Evolutionary conservation across 805 yeast species (phyloP), one percentile per base, ranked within the genome.

Genomic region (Tetrapisispora pingtungensis): DNA sequence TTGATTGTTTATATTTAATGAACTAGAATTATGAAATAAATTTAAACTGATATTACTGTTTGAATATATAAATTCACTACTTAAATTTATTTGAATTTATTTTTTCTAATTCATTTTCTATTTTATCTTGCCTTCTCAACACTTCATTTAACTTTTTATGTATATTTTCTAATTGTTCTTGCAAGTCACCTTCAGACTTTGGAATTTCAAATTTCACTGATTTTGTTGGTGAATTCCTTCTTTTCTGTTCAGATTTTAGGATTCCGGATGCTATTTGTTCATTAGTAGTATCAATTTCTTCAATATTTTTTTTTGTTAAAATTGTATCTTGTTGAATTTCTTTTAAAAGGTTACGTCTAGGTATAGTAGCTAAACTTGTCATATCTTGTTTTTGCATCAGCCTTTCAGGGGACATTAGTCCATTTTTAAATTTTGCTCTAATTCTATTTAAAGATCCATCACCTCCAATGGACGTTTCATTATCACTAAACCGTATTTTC

Each of bases 381-480:
- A 10, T 19, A 8, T 31, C 31, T 31, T 32, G 15, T 20, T 27
- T 31, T n/a, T 30, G 35, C 14, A 13, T 39, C 10, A 42, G 22
- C 24, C 37, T 36, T 14, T 55, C 56, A 10, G 61, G 61, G 10
- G 60, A 54, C 43, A 52, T 35, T 27, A 48, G 39, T 5, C 61
- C 59, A 30, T 54, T 50, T 22, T 49, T 48, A 17, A 67, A 65
- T 36, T 59, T 55, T 1, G 61, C 53, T 39, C 61, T 46, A 17
- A 51, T 53, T 44, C 58, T 61, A 28, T 54, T 51, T 32, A 56
- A 37, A 1, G 61, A 54, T 6, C 62, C 62, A 42, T 58, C 60
- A 22, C 57, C 62, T 4, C 66, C 64, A 19, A 50, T 35, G 3
- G 28, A 42, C 4, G 55, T 49, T 46, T 56, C 55, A 31, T 60